A percentile compares a stretch with the other conserved stretches of the same genome.
Conservation (phyloP, 2,329 filamentous ascomycete species). For the Ceratocystiopsis sp. region DNA sequence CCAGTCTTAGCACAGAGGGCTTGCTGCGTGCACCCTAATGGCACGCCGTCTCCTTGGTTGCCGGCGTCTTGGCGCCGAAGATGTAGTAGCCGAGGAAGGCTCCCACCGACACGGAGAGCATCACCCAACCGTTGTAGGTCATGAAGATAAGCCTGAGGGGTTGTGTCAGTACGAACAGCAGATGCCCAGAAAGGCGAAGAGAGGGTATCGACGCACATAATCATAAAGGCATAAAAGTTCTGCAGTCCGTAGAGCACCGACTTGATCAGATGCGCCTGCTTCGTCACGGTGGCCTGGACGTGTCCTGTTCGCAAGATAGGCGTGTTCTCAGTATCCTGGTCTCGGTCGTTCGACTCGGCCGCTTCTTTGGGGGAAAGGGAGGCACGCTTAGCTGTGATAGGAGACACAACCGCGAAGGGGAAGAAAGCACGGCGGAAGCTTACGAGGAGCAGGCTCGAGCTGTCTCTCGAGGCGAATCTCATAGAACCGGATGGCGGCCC, state of each 20-base stretch:
- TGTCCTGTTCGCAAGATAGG: slow-evolving; percentile 57
- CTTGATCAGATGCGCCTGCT: slow-evolving; percentile 61
- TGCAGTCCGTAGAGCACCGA: slow-evolving; percentile 75
- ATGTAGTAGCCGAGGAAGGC: slow-evolving; percentile 76
- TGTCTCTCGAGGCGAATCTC: slow-evolving; percentile 39
- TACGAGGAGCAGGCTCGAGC: slow-evolving; percentile 34
- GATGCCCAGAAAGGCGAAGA: neutral
- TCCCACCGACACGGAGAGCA: slow-evolving; percentile 77
- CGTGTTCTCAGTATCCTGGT: slow-evolving; percentile 42
- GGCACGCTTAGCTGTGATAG: slow-evolving; percentile 3
- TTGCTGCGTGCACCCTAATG: slow-evolving; percentile 37
- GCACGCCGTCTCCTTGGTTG: slow-evolving; percentile 77
- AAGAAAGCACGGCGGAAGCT: slow-evolving; percentile 14
- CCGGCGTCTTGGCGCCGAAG: slow-evolving; percentile 54
- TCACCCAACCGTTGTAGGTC: slow-evolving; percentile 99
- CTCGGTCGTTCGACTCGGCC: slow-evolving; percentile 1
- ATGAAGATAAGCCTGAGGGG: slow-evolving; percentile 76
- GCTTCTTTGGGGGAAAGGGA: neutral
- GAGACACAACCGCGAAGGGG: neutral
- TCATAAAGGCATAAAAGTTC: slow-evolving; percentile 98
- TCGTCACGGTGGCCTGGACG: slow-evolving; percentile 41
- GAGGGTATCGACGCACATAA: slow-evolving; percentile 57
- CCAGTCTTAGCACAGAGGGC: no score
- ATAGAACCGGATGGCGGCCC: slow-evolving; percentile 60
- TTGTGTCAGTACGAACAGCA: slow-evolving; percentile 20